Base-by-base conservation (phyloP, 2,329 filamentous ascomycete genomes). In the Colletotrichum zoysiae region DNA sequence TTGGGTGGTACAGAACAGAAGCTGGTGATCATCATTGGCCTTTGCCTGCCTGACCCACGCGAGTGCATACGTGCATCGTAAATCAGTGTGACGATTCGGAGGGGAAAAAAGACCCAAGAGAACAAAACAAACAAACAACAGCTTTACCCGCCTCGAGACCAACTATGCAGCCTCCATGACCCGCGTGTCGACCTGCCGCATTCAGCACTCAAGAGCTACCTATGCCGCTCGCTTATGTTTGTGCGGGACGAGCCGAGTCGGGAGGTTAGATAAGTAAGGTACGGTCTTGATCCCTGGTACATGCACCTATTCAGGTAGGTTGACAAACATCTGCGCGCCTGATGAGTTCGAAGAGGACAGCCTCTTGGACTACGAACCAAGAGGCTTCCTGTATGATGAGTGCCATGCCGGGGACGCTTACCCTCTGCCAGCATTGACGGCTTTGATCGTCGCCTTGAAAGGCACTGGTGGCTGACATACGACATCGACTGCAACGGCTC, bases 341-440 rank as follows among this genome's bases (percentile, higher is more conserved):
- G 33, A 20, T 2, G 67, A 8, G 14, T 60, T 67, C 8, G 50
- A 33, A 12, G 30, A 48, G 8, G 79, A 78, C 3, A 70, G 72
- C 7, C 85, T 77, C 0, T 86, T 76, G 62, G 89, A 89, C 0
- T 82, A 87, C 88, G 90, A 0, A 91, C 30, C 30, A 3, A 76
- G 0, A 89, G 79, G 0, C 86, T 83, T 53, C 86, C 84, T 0
- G 86, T 86, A 1, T 89, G 81, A 68, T 89, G 86, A 74, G 87
- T 79, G 0, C 82, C 82, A 0, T 82, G 83, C 18, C 82, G 84
- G 16, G 83, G 76, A 1, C 82, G 77, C 14, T 82, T 78, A 0
- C 82, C 82, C 80, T 81, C 81, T 83, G 3, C 82, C 82, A 42
- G 84, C 84, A 0, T 81, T 81, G 12, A 81, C 51, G 66, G 12